phyloP scores from a whole-genome alignment of 208 protist species.

The Leishmania braziliensis region DNA sequence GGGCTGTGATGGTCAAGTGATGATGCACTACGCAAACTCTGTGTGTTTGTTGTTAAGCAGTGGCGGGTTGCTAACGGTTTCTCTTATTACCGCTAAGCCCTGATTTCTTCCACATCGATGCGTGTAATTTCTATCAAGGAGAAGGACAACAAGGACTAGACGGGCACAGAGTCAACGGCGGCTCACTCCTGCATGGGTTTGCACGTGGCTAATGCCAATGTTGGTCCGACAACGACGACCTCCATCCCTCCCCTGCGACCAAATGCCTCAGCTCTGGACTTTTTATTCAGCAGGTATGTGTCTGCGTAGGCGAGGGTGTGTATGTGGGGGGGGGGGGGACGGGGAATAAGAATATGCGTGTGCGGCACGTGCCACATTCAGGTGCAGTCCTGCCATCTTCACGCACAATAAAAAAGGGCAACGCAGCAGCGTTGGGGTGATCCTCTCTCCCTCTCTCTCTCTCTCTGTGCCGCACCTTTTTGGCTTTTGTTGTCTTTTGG shows the following conservation, averaged over 20 bases:
- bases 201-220: neutral
- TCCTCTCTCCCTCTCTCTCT: neutral
- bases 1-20: neutral
- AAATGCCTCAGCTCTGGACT: neutral
- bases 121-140: neutral
- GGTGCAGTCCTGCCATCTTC: neutral
- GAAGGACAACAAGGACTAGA: neutral
- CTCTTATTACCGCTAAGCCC: neutral
- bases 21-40: neutral
- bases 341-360: neutral
- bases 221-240: neutral
- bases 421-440: no score
- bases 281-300: neutral
- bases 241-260: neutral
- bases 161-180: neutral
- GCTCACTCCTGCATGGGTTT: neutral
- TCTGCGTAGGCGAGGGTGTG: neutral
- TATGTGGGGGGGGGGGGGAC: neutral
- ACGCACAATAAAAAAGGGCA: no score
- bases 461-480: neutral
- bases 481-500: neutral
- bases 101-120: neutral
- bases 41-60: neutral
- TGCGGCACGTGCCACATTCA: neutral
- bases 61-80: neutral